These are phyloP conservation scores for Linnemannia zychae DNA, from an alignment of 192 early-diverging fungal genomes.

Conservation along the genomic window DNA sequence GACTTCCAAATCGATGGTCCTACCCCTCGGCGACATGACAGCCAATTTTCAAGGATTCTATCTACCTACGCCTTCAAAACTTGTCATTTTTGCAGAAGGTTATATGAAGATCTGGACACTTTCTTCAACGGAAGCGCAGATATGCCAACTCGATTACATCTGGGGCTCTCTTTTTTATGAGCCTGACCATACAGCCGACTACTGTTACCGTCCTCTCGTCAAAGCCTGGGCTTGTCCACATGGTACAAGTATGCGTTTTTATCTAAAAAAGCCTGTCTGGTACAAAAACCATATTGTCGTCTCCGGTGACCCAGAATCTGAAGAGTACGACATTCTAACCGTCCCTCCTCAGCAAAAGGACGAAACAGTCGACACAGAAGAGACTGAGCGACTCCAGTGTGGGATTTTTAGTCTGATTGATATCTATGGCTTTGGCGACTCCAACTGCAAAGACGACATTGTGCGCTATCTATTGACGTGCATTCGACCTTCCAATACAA, in stretches of 20 bases:
- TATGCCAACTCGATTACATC: not conserved
- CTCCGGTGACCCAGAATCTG: too few relatives aligned
- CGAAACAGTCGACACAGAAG: not conserved
- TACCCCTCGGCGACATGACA: not conserved
- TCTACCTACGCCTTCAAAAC: not conserved
- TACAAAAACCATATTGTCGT: not conserved
- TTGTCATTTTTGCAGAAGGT: not conserved
- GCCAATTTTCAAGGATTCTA: not conserved
- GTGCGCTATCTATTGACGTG: not conserved
- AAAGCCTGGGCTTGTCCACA: not conserved
- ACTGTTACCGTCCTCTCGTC: not conserved
- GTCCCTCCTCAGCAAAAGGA: not conserved
- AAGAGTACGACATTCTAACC: not conserved
- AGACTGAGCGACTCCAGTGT: not conserved
- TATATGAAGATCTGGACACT: constrained; percentile 8
- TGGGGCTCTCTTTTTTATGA: not conserved
- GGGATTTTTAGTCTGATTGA: not conserved
- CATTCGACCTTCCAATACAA: not conserved
- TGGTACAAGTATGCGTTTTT: not conserved
- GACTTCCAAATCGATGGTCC: not conserved
- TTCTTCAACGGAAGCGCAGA: not conserved
- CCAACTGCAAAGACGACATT: not conserved
- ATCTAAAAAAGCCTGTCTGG: not conserved
- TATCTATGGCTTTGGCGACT: not conserved
- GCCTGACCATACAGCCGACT: not conserved